A percentile compares a stretch with the other conserved stretches of the same genome.
Evolutionary conservation across 2,329 filamentous ascomycete genomes (phyloP).

Genomic region (Emergomyces pasteurianus): DNA sequence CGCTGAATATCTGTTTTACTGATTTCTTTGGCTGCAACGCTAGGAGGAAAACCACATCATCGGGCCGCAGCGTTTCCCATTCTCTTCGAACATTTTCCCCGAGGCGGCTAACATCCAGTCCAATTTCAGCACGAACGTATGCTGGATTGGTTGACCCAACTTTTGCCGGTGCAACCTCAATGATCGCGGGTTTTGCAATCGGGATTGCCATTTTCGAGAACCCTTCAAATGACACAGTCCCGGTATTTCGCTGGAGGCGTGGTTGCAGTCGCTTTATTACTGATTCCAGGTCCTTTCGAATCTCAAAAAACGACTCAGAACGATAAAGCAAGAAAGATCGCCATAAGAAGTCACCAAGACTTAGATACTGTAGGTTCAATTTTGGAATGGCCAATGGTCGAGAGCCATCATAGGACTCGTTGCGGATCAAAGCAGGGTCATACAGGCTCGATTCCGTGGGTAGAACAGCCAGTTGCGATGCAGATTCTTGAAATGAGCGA

Average conservation of each 20-base stretch:
- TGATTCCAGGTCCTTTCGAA: slow-evolving; percentile 80
- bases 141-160: slow-evolving; percentile 79
- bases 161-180: slow-evolving; percentile 70
- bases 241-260: slow-evolving; percentile 49
- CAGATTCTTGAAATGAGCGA: slow-evolving; percentile 69
- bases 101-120: slow-evolving; percentile 70
- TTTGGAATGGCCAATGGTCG: slow-evolving; percentile 84
- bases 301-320: slow-evolving; percentile 84
- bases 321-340: slow-evolving; percentile 80
- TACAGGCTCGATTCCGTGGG: slow-evolving; percentile 76
- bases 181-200: slow-evolving; percentile 71
- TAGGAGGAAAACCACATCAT: slow-evolving; percentile 82
- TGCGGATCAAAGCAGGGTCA: slow-evolving; percentile 63
- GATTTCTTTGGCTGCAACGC: slow-evolving; percentile 51
- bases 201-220: slow-evolving; percentile 87
- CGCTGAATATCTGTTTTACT: slow-evolving; percentile 20
- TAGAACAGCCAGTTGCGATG: slow-evolving; percentile 59
- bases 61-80: slow-evolving; percentile 78
- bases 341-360: slow-evolving; percentile 94
- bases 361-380: slow-evolving; percentile 88
- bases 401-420: slow-evolving; percentile 78
- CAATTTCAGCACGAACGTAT: slow-evolving; percentile 73
- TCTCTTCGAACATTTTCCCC: slow-evolving; percentile 64
- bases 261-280: slow-evolving; percentile 69
- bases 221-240: slow-evolving; percentile 59